Evolutionary conservation across 148 eudicot species (phyloP).

Genomic region (Drosera capensis): DNA sequence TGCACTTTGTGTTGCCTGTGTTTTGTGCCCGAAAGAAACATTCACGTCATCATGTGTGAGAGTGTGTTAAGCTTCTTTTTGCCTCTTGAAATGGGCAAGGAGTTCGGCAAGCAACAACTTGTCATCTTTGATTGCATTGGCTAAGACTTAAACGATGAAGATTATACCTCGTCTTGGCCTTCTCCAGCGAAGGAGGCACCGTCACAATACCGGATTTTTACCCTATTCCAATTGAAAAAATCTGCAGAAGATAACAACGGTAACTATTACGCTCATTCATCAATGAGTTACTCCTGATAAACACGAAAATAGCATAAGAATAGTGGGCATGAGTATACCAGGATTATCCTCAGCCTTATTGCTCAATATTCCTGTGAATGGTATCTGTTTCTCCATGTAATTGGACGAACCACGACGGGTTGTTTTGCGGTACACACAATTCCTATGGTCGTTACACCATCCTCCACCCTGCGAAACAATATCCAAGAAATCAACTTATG

Average conservation of each 20-base stretch:
- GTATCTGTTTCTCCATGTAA: constrained; percentile 60
- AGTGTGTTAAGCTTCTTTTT: no score
- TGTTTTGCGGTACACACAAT: constrained; percentile 71
- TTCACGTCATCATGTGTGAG: no score
- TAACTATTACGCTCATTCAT: background rate
- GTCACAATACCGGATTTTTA: constrained; percentile 89
- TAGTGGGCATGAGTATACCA: constrained; percentile 9
- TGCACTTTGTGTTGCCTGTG: no score
- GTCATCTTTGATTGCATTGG: no score
- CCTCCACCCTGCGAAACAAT: constrained; percentile 70
- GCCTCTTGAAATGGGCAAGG: no score
- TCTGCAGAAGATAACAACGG: constrained; percentile 24
- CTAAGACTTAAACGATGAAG: no score
- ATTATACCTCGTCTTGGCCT: constrained; percentile 70
- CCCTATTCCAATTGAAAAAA: constrained; percentile 95
- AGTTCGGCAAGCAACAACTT: no score
- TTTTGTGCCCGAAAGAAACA: no score
- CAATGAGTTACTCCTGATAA: background rate
- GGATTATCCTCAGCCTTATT: constrained; percentile 69
- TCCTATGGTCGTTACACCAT: constrained; percentile 74
- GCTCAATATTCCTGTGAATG: constrained; percentile 82
- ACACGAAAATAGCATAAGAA: background rate
- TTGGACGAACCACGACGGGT: constrained; percentile 76
- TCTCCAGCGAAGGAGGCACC: constrained; percentile 93
- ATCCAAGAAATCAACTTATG: background rate